Evolutionary conservation across 768 basidiomycete genomes (phyloP), one percentile per base, ranked within the genome.

Genomic region (Lyophyllum atratum): DNA sequence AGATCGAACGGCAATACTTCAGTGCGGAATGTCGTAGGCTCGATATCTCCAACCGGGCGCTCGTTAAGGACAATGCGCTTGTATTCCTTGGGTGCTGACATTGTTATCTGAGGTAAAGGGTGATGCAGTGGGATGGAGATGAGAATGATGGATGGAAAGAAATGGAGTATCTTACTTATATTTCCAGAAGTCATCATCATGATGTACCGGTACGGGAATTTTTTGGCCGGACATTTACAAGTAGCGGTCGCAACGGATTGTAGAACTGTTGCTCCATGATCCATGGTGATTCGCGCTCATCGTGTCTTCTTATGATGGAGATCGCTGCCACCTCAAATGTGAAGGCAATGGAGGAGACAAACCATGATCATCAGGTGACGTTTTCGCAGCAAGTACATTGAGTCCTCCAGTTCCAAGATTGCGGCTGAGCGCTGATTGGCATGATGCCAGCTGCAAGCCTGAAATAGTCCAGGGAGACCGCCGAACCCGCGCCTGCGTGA

Each of bases 11-110:
- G 76, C 15, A 79, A 67, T 2, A 74, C 68, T 70, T 89, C 85
- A 0, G 74, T 78, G 43, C 83, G 79, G 76, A 96, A 95, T 0
- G 93, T 95, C 48, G 80, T 80, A 2, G 86, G 81, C 52, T 85
- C 81, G 66, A 95, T 86, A 55, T 86, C 83, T 42, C 73, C 80
- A 19, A 72, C 70, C 0, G 95, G 94, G 24, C 94, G 83, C 61
- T 88, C 83, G 56, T 86, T 83, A 55, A 97, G 85, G 34, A 92
- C 85, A 68, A 95, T 81, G 31, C 79, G 82, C 54, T 83, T 88
- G 74, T 84, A 90, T n/a, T 58, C 39, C 37, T 55, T 59, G 2
- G 64, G 59, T 5, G 40, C 49, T 11, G 57, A 10, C 64, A 64
- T 64, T n/a, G 15, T 51, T 39, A 45, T 37, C 3, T 15, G 15